Conservation (phyloP, 805 yeast genomes). For the Huiozyma sinensis region DNA sequence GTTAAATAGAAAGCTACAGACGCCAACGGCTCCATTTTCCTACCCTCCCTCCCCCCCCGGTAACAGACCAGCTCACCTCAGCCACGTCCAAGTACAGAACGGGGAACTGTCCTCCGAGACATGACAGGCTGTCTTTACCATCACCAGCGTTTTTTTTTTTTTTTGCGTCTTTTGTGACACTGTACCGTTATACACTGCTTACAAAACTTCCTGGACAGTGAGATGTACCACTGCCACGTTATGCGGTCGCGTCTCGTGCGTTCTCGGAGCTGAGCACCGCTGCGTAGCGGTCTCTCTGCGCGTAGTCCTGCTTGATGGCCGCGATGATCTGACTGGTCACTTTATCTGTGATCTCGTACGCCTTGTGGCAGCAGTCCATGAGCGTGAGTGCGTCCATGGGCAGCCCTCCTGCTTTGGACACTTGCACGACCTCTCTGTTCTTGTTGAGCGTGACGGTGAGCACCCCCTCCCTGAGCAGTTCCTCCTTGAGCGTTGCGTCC, state of each 20-base stretch:
- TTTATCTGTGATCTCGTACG: slow-evolving; percentile 50
- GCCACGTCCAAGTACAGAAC: too few species aligned
- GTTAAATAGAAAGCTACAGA: too few species aligned
- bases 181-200: too few species aligned
- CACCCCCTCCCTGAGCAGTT: slow-evolving; percentile 61
- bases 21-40: too few species aligned
- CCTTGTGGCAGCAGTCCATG: slow-evolving; percentile 57
- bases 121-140: too few species aligned
- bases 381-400: slow-evolving; percentile 65
- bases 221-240: background rate
- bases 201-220: background rate
- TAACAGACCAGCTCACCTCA: too few species aligned
- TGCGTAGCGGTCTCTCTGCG: slow-evolving; percentile 32
- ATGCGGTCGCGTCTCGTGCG: slow-evolving; percentile 15
- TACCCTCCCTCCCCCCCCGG: too few species aligned
- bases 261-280: slow-evolving; percentile 27
- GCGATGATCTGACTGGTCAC: slow-evolving; percentile 54
- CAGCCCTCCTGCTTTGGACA: slow-evolving; percentile 82
- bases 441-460: slow-evolving; percentile 81
- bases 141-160: too few species aligned
- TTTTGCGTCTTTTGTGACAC: too few species aligned
- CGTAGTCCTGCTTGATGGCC: slow-evolving; percentile 45
- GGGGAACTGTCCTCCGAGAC: too few species aligned
- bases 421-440: slow-evolving; percentile 83
- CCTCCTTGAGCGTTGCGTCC: slow-evolving; percentile 75